Base-by-base conservation (phyloP, 192 early-diverging fungal genomes). In the Irineochytrium annulatum region DNA sequence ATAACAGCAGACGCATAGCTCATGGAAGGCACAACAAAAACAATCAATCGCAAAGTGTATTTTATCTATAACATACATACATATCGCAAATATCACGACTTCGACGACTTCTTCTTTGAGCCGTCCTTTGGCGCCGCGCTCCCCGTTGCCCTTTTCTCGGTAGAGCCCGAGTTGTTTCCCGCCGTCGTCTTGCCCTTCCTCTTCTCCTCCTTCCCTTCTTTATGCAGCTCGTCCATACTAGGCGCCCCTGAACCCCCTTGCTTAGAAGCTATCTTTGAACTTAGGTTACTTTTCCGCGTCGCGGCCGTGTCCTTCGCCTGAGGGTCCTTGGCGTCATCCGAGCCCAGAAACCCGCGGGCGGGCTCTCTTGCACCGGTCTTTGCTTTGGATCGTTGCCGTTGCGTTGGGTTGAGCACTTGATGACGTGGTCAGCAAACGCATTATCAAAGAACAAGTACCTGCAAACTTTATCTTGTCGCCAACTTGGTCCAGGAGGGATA, bases 391-490 rank as follows among this genome's bases (percentile, higher is more conserved):
- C 60, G 33, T 56, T 62, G 59, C 1, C 67, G 59, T 43, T 58
- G 44, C 37, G 41, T 49, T 4, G 37, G 43, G 46, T 43, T 63
- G 31, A 53, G n/a, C 14, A 53, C 29, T 60, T 8, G 46, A 49
- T 8, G 24, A 49, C 6, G 46, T 41, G 37, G n/a, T 13, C n/a
- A 13, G 37, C 11, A 49, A 17, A 14, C 46, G 11, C 11, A 49
- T 8, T 17, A 20, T 6, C 13, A 8, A 49, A 49, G 6, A 49
- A 3, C 16, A 58, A 63, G 34, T 37, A 72, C 63, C 72, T 35
- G 71, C 57, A 54, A 79, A 79, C 62, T 79, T 79, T 52, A 79
- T 63, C 57, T 76, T 79, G 17, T 75, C 68, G 2, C 55, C 77
- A 13, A 57, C 54, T 35, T 72, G 69, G 17, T 79, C 77, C 0